Evolutionary conservation across 2,329 filamentous ascomycete genomes (phyloP).

Genomic region (Neopestalotiopsis sp.): DNA sequence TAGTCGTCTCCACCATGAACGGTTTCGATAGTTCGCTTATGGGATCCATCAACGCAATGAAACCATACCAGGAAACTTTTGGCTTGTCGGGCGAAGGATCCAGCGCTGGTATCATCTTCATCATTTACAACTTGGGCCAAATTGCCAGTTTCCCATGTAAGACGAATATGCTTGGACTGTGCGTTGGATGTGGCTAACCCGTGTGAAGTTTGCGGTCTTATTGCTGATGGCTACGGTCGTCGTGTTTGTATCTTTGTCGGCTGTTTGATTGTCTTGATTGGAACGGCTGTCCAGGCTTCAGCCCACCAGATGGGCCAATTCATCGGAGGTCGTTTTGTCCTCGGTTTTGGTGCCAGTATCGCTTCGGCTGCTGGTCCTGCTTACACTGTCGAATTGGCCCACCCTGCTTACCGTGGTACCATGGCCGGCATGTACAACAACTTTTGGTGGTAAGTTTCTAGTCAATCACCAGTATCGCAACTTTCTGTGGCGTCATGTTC

Average conservation of each 20-base stretch:
- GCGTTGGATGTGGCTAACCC: neutral
- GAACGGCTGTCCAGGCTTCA: conserved; percentile 54
- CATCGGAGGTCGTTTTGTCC: conserved; percentile 59
- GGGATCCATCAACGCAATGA: conserved; percentile 57
- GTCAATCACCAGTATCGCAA: conserved; percentile 21
- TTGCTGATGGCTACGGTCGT: conserved; percentile 57
- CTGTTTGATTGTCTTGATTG: conserved; percentile 54
- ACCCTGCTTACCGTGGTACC: conserved; percentile 65
- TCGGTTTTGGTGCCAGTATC: conserved; percentile 64
- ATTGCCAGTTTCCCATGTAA: conserved; percentile 53
- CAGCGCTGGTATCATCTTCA: conserved; percentile 50
- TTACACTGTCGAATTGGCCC: conserved; percentile 68
- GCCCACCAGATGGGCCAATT: conserved; percentile 53
- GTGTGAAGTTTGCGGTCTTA: conserved; percentile 47
- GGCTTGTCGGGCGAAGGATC: conserved; percentile 51
- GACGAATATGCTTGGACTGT: conserved; percentile 1
- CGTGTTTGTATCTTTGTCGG: conserved; percentile 62
- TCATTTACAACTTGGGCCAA: conserved; percentile 55
- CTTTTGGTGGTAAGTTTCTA: conserved; percentile 40
- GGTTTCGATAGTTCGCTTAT: conserved; percentile 63
- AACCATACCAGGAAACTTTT: conserved; percentile 54
- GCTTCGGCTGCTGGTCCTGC: conserved; percentile 64
- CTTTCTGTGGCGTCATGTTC: neutral
- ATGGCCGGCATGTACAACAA: conserved; percentile 61
- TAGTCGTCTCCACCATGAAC: conserved; percentile 55